These are phyloP conservation scores for Penicillium sp. DNA, from an alignment of 2,329 filamentous ascomycete genomes.

Conservation along the genomic window DNA sequence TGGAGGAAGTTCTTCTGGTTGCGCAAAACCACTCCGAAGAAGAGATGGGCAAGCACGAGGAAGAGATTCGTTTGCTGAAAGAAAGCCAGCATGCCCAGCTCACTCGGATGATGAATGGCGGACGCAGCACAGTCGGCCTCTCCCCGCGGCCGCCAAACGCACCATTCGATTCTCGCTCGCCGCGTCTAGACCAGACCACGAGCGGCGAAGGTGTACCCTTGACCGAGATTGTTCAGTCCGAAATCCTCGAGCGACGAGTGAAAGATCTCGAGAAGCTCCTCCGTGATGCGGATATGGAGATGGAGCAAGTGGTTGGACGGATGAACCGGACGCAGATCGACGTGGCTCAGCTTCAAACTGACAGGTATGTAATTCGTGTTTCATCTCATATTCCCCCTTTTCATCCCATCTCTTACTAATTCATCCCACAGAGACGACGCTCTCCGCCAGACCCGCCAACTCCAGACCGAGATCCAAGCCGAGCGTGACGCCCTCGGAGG, in stretches of 20 bases:
- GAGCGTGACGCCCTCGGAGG: slow-evolving; percentile 61
- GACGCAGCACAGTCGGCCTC: slow-evolving; percentile 45
- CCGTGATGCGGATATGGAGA: slow-evolving; percentile 70
- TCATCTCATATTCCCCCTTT: neutral
- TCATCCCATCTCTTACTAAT: slow-evolving; percentile 21
- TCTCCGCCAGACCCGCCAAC: slow-evolving; percentile 64
- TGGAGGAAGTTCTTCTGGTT: slow-evolving; percentile 79
- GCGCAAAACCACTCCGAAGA: slow-evolving; percentile 88
- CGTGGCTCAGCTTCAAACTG: slow-evolving; percentile 69
- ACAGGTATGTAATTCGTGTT: slow-evolving; percentile 36
- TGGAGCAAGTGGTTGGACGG: slow-evolving; percentile 76
- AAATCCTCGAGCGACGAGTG: slow-evolving; percentile 73
- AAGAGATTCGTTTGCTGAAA: slow-evolving; percentile 72
- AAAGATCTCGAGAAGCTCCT: slow-evolving; percentile 81
- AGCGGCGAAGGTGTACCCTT: slow-evolving; percentile 59
- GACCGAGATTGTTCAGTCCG: slow-evolving; percentile 69
- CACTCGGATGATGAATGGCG: slow-evolving; percentile 62
- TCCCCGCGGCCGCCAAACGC: slow-evolving; percentile 61
- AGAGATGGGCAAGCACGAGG: slow-evolving; percentile 76
- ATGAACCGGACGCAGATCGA: slow-evolving; percentile 84
- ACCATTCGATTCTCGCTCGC: slow-evolving; percentile 58
- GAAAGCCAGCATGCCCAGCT: slow-evolving; percentile 76
- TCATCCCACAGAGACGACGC: slow-evolving; percentile 61
- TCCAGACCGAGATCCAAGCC: slow-evolving; percentile 65
- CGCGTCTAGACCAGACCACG: slow-evolving; percentile 60